A percentile compares a stretch with the other conserved stretches of the same genome.
These are phyloP conservation scores for Aschersonia sp. DNA, from an alignment of 2,329 filamentous ascomycete genomes.

Conservation along the genomic window DNA sequence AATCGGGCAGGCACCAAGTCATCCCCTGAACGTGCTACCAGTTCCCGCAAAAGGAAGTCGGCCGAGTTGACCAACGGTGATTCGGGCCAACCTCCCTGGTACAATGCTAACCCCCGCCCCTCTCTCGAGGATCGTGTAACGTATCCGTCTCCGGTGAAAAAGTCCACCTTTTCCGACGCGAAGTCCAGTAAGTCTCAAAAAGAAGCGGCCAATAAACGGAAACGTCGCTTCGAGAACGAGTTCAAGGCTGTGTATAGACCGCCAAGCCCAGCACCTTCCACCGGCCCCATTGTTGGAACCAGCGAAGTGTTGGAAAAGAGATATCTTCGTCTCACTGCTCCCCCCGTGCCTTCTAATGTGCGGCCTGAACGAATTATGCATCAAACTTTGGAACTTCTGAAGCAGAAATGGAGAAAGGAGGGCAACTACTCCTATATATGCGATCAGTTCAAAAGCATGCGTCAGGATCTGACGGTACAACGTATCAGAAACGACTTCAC, in stretches of 20 bases:
- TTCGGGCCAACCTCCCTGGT: conserved; percentile 54
- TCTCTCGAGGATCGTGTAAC: conserved; percentile 65
- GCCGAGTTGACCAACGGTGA: conserved; percentile 43
- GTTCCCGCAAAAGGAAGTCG: conserved; percentile 72
- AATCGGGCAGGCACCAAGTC: conserved; percentile 17
- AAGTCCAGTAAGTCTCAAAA: conserved; percentile 79
- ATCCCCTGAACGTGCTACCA: conserved; percentile 15
- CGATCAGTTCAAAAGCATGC: conserved; percentile 97
- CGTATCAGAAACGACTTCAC: conserved; percentile 96
- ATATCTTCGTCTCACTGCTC: conserved; percentile 84
- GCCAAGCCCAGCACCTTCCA: conserved; percentile 40
- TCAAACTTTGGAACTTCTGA: conserved; percentile 75
- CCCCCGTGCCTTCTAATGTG: conserved; percentile 78
- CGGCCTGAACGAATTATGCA: conserved; percentile 69
- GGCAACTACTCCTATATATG: conserved; percentile 96
- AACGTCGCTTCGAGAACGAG: conserved; percentile 67
- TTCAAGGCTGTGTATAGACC: conserved; percentile 42
- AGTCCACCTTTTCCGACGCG: conserved; percentile 29
- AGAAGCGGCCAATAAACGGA: conserved; percentile 72
- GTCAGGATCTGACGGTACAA: conserved; percentile 95
- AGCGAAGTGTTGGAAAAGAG: conserved; percentile 79
- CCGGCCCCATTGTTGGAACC: conserved; percentile 71
- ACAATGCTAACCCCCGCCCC: conserved; percentile 46
- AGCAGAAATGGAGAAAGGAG: conserved; percentile 88
- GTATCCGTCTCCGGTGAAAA: conserved; percentile 33